A percentile compares a stretch with the other conserved stretches of the same genome.
These are phyloP conservation scores for Corynascus novoguineensis DNA, from an alignment of 495 filamentous ascomycete species.

Conservation along the genomic window DNA sequence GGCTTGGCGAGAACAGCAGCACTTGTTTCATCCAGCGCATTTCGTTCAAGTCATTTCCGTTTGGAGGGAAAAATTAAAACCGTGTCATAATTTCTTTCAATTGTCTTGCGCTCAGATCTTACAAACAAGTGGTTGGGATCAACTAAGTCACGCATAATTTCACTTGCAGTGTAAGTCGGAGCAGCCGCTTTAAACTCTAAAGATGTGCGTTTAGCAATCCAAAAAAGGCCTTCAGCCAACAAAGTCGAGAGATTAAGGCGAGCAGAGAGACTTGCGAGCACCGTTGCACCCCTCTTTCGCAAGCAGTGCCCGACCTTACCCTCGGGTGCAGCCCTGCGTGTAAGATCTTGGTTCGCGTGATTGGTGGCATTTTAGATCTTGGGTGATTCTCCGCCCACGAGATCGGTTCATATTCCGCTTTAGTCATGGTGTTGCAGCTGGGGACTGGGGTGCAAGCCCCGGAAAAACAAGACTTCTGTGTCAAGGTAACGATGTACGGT, in stretches of 20 bases:
- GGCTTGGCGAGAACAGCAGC: too few relatives aligned
- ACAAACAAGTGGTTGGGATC: too few relatives aligned
- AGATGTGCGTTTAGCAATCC: too few relatives aligned
- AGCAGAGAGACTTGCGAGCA: not conserved
- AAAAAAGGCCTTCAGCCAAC: not conserved
- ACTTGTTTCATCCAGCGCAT: too few relatives aligned
- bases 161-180: too few relatives aligned
- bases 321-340: not conserved
- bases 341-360: not conserved
- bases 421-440: conserved; percentile 6
- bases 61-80: too few relatives aligned
- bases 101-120: too few relatives aligned
- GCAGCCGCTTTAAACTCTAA: too few relatives aligned
- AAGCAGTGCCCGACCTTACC: not conserved
- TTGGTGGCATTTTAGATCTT: conserved; percentile 8
- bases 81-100: too few relatives aligned
- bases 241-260: not conserved
- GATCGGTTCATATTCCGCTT: not conserved
- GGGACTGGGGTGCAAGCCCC: not conserved
- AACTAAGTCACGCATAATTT: too few relatives aligned
- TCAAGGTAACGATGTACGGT: not conserved
- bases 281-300: not conserved
- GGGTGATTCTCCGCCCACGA: conserved; percentile 4
- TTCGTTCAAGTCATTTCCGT: too few relatives aligned
- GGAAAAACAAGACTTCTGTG: not conserved